Conservation (phyloP, 306 rosid species). For the Castanea sativa region DNA sequence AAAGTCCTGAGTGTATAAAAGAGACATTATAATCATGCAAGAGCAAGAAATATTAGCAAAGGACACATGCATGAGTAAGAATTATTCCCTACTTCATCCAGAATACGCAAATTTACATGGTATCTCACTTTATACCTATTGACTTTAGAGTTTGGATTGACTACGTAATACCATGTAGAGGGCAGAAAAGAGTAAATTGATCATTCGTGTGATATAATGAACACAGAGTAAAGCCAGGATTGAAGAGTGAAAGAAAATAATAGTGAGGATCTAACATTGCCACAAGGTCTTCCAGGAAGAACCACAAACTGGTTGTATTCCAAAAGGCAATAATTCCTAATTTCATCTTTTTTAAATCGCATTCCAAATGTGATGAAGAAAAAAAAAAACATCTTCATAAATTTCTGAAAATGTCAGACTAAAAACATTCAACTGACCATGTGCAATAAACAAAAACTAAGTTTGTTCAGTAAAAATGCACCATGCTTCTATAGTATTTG, state of each 20-base stretch:
- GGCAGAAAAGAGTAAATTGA: conserved; percentile 2
- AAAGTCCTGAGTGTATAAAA: not conserved
- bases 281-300: not conserved
- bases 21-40: not conserved
- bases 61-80: not conserved
- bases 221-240: conserved; percentile 1
- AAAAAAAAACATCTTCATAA: not conserved
- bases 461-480: not conserved
- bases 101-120: not conserved
- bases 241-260: not conserved
- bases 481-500: not conserved
- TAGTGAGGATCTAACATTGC: conserved; percentile 2
- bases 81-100: not conserved
- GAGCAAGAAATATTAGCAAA: not conserved
- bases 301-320: not conserved
- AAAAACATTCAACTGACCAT: not conserved
- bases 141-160: not conserved
- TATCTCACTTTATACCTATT: not conserved
- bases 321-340: not conserved
- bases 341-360: not conserved
- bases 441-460: not conserved
- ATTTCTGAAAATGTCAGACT: not conserved
- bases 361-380: not conserved
- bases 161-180: not conserved
- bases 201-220: not conserved